Evolutionary conservation across 257 asterid species (phyloP).

Genomic region (Fraxinus americana): DNA sequence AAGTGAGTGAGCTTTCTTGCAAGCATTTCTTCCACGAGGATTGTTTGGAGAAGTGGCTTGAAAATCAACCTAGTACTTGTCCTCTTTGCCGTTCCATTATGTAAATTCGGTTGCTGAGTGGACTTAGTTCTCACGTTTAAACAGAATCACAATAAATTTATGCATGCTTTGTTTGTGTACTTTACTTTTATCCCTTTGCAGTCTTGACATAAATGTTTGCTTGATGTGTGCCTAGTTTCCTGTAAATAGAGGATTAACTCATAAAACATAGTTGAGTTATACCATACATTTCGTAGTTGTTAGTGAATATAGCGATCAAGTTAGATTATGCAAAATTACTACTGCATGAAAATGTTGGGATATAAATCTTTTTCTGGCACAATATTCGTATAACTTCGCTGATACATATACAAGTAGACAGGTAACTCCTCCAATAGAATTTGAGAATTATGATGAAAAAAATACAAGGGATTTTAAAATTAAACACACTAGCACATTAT

Average conservation of each 20-base stretch:
- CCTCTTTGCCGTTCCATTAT: conserved; percentile 44
- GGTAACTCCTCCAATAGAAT: neutral
- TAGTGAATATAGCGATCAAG: too few relatives aligned
- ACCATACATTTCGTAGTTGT: too few relatives aligned
- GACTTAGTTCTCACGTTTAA: too few relatives aligned
- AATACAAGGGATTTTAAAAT: neutral
- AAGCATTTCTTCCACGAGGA: conserved; percentile 45
- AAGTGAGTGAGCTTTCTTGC: conserved; percentile 45
- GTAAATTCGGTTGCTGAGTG: neutral
- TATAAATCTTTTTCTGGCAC: too few relatives aligned
- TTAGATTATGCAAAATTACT: too few relatives aligned
- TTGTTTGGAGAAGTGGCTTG: conserved; percentile 47
- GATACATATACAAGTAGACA: neutral
- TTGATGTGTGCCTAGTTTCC: neutral
- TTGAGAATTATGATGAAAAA: neutral
- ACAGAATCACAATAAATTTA: neutral
- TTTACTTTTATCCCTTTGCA: too few relatives aligned
- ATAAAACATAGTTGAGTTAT: too few relatives aligned
- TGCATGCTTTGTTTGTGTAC: neutral
- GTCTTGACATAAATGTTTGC: neutral
- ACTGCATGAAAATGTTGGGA: too few relatives aligned
- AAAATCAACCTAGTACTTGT: conserved; percentile 34
- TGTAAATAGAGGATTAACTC: neutral
- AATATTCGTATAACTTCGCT: neutral
- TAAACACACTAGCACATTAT: conserved; percentile 3